Base-by-base conservation (phyloP, 202 grass and related monocot genomes). In the Panicum hallii region DNA sequence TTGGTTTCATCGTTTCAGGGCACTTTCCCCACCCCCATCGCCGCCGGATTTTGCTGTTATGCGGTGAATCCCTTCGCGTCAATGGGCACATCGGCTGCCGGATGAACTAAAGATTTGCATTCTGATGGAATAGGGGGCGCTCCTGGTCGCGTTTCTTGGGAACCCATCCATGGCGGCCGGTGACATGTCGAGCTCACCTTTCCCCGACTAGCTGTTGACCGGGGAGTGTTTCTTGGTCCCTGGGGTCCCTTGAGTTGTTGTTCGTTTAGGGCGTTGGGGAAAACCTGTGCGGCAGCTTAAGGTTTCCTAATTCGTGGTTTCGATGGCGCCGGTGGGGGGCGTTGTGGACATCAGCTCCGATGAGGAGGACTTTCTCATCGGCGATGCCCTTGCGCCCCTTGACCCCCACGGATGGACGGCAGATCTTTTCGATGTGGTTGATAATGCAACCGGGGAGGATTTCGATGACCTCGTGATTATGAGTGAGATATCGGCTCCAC, bases 341-440 rank as follows among this genome's bases (percentile, higher is more conserved):
- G 30, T 93, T 56, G 92, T 99, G 70, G 97, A 99, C 1, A 91
- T 99, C 70, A 97, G 97, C 88, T 99, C 97, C n/a, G 97, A 96
- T n/a, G 97, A 99, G 49, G 97, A 99, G 20, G 90, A 94, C 41
- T 4, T 55, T 46, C 40, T 60, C 40, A 22, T 63, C 13, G 71
- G n/a, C 6, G 62, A 17, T 12, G 70, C 16, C 22, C 1, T 26
- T 0, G 23, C 28, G 56, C 28, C 68, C 26, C 30, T 43, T 11
- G 86, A 87, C 4, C 17, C 80, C 20, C 30, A 83, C 40, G 68
- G 22, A 10, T 94, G 85, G 94, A 11, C 78, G 40, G 65, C 72
- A 3, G 81, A 72, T 26, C 47, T 92, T 66, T 69, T 90, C 6
- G 36, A 70, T 75, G 42, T 54, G 19, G 87, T 47, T 40, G 90